Evolutionary conservation across 2,329 filamentous ascomycete species (phyloP).

Genomic region (Trichoderma gracile): DNA sequence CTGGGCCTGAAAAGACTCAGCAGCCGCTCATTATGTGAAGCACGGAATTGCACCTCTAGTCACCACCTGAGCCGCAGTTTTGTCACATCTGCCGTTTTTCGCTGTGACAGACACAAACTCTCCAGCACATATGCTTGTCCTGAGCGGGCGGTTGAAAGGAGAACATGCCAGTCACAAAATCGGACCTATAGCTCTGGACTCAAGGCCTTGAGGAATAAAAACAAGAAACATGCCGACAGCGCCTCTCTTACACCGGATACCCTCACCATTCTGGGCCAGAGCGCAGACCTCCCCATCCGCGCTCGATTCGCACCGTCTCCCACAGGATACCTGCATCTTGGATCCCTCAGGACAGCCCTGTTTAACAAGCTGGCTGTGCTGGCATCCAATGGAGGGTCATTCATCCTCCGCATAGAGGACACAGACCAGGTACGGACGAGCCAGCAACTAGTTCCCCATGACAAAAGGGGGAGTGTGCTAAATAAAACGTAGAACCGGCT

Average conservation of each 20-base stretch:
- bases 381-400: conserved; percentile 78
- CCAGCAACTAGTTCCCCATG: too few relatives aligned
- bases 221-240: conserved; percentile 31
- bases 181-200: conserved; percentile 25
- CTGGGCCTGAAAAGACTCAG: conserved; percentile 7
- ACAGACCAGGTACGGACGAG: conserved; percentile 75
- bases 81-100: neutral
- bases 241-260: conserved; percentile 14
- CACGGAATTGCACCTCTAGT: neutral
- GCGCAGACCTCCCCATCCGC: conserved; percentile 55
- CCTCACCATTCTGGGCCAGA: conserved; percentile 40
- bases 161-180: neutral
- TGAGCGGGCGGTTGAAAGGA: neutral
- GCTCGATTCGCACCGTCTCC: conserved; percentile 92
- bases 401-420: conserved; percentile 89
- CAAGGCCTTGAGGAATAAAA: conserved; percentile 27
- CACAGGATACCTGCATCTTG: conserved; percentile 89
- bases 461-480: neutral
- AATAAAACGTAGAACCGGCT: conserved; percentile 66
- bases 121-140: neutral
- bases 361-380: conserved; percentile 93
- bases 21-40: conserved; percentile 19
- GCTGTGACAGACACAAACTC: neutral
- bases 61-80: neutral
- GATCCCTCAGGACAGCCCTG: conserved; percentile 87